Conservation (phyloP, 768 basidiomycete species). For the Solioccasus polychromus region DNA sequence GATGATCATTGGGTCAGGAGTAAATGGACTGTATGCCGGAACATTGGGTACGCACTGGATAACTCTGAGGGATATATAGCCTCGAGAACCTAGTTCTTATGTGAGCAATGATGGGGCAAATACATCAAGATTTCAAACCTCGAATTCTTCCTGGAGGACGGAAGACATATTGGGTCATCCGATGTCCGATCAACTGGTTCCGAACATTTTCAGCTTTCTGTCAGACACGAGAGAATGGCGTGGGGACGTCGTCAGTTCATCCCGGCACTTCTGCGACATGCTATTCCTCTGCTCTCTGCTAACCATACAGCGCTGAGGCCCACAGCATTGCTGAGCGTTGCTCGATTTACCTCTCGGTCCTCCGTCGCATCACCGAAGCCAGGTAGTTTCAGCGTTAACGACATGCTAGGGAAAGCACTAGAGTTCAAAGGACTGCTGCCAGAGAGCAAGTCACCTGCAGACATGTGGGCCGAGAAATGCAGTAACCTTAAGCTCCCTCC, state of each 20-base stretch:
- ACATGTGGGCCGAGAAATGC: constrained; percentile 34
- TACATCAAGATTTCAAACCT: constrained; percentile 48
- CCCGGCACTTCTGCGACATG: constrained; percentile 12
- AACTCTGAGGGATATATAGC: constrained; percentile 95
- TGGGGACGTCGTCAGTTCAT: constrained; percentile 18
- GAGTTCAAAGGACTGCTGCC: constrained; percentile 9
- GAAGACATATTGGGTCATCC: constrained; percentile 46
- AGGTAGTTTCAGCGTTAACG: constrained; percentile 7
- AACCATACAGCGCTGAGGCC: neutral
- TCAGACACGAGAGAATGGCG: constrained; percentile 14
- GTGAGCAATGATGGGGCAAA: constrained; percentile 8
- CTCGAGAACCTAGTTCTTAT: constrained; percentile 73
- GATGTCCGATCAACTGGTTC: constrained; percentile 24
- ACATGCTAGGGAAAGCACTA: constrained; percentile 16
- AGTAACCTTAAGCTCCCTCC: constrained; percentile 23
- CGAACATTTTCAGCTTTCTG: constrained; percentile 13
- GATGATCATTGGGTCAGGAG: constrained; percentile 52
- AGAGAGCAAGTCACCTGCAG: constrained; percentile 31
- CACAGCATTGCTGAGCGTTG: constrained; percentile 1
- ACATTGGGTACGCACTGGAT: constrained; percentile 65
- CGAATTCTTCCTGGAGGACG: constrained; percentile 82
- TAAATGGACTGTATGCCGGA: constrained; percentile 29
- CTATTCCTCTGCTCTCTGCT: neutral
- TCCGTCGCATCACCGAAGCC: constrained; percentile 4
- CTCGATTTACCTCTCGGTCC: constrained; percentile 9